These are phyloP conservation scores for Lactifluus subvellereus DNA, from an alignment of 768 basidiomycete species.

Conservation along the genomic window DNA sequence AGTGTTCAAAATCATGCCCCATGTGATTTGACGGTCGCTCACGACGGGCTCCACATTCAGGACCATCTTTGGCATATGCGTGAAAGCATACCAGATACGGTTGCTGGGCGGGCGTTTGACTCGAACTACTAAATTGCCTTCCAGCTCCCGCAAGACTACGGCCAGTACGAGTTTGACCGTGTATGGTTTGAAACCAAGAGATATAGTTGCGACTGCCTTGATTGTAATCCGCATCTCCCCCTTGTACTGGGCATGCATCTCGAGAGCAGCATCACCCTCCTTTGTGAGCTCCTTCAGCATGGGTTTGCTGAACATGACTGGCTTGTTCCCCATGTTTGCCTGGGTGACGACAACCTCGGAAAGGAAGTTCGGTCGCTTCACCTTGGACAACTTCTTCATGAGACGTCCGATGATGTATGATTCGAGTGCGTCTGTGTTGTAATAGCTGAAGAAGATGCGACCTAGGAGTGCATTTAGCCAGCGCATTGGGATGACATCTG, in stretches of 20 bases:
- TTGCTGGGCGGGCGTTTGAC: conserved; percentile 94
- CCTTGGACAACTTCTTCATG: conserved; percentile 91
- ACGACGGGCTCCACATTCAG: conserved; percentile 91
- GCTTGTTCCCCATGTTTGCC: conserved; percentile 78
- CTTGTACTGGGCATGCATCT: conserved; percentile 77
- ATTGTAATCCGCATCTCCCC: conserved; percentile 88
- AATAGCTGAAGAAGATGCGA: conserved; percentile 87
- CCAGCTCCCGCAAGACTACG: conserved; percentile 79
- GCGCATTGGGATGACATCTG: conserved; percentile 94
- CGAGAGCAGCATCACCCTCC: conserved; percentile 88
- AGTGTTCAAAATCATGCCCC: conserved; percentile 84
- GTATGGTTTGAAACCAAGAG: conserved; percentile 85
- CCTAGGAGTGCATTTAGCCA: conserved; percentile 96
- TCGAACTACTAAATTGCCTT: conserved; percentile 84
- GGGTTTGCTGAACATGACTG: conserved; percentile 89
- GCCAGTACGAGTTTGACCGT: conserved; percentile 86
- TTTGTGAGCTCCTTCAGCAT: conserved; percentile 97
- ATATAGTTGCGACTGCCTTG: conserved; percentile 84
- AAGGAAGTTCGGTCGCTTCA: conserved; percentile 84
- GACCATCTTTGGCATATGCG: conserved; percentile 80
- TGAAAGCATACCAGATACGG: conserved; percentile 95
- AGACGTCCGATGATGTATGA: conserved; percentile 77
- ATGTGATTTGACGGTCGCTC: conserved; percentile 89
- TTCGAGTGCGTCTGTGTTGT: conserved; percentile 78
- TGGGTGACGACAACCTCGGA: conserved; percentile 82